phyloP scores from a whole-genome alignment of 2,329 filamentous ascomycete species.

The Trichoderma atroviride region DNA sequence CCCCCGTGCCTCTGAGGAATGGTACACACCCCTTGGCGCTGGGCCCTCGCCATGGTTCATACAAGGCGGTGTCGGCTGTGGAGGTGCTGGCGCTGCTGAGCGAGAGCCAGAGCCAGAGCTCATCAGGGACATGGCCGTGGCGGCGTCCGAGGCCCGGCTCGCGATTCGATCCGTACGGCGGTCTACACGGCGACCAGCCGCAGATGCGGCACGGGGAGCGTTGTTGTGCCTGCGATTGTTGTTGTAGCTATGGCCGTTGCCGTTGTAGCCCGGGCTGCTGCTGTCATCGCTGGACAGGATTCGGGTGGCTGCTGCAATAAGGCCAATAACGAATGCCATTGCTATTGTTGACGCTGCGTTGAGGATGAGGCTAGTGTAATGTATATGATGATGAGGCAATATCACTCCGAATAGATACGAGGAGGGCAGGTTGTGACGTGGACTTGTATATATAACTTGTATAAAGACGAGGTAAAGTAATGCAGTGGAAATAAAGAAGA shows the following conservation, averaged over 20 bases:
- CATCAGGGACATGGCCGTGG: background rate
- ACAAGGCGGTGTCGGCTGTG: background rate
- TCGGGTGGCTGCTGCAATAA: background rate
- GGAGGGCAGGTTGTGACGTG: background rate
- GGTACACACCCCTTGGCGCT: background rate
- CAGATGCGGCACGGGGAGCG: background rate
- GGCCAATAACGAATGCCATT: constrained; percentile 22
- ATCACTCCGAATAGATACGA: background rate
- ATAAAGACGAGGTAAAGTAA: background rate
- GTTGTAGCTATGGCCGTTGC: background rate
- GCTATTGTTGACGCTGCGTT: background rate
- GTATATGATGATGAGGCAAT: background rate
- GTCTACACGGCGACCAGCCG: background rate
- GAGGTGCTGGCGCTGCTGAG: background rate
- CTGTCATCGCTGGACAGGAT: background rate
- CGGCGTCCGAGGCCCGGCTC: background rate
- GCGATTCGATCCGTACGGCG: constrained; percentile 12
- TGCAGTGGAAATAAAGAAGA: too few species aligned
- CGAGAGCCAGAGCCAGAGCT: background rate
- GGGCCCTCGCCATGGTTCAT: background rate
- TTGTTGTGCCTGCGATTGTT: background rate
- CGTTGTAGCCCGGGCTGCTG: background rate
- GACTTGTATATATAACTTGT: background rate
- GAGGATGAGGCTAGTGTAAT: background rate
- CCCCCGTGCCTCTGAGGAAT: background rate